Conservation (phyloP, 2,329 filamentous ascomycete genomes). For the Clarireedia homoeocarpa region DNA sequence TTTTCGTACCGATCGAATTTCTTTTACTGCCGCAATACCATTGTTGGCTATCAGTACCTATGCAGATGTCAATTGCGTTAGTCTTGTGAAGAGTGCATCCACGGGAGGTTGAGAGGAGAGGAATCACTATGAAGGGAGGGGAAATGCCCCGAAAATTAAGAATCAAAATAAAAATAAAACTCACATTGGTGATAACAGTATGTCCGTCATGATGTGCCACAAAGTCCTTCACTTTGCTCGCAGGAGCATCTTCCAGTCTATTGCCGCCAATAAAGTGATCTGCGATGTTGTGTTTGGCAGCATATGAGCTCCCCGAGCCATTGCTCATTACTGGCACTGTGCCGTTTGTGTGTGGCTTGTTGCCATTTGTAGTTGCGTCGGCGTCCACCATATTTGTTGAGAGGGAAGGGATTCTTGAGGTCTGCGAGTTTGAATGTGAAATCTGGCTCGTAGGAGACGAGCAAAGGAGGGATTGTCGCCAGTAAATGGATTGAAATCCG, state of each 20-base stretch:
- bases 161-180: not conserved
- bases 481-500: constrained; percentile 5
- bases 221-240: constrained; percentile 93
- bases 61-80: not conserved
- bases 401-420: not conserved
- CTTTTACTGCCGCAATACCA: constrained; percentile 98
- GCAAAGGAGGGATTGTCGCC: constrained; percentile 20
- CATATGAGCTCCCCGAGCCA: constrained; percentile 58
- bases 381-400: constrained; percentile 40
- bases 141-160: not conserved
- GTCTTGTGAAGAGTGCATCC: not conserved
- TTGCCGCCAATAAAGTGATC: constrained; percentile 97
- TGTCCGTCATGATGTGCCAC: constrained; percentile 83
- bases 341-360: constrained; percentile 27
- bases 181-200: constrained; percentile 94
- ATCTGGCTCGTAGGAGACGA: constrained; percentile 24
- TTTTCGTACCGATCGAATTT: constrained; percentile 98
- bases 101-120: too few relatives aligned
- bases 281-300: constrained; percentile 74
- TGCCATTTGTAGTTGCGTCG: constrained; percentile 28
- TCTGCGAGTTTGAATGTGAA: not conserved
- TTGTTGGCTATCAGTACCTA: constrained; percentile 99
- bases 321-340: constrained; percentile 44
- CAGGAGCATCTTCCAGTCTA: constrained; percentile 69
- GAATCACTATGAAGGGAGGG: not conserved